Percentiles rank a stretch among this genome's conserved stretches.
phyloP scores from a whole-genome alignment of 2,329 filamentous ascomycete genomes.

The Diplodia scrobiculata region DNA sequence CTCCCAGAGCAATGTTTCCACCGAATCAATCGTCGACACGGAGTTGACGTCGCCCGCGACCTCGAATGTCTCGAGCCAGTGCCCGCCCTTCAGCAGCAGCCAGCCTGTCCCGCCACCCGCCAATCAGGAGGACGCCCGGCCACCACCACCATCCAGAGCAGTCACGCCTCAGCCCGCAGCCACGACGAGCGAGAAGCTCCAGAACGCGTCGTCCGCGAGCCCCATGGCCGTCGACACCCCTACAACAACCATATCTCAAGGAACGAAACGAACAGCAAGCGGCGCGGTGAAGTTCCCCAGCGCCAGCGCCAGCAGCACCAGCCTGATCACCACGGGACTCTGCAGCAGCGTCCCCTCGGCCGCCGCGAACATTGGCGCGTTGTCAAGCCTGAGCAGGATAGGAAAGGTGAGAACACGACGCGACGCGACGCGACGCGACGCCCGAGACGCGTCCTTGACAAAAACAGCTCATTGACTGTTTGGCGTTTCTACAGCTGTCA shows the following conservation, averaged over 20 bases:
- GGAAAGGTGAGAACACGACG: slow-evolving; percentile 65
- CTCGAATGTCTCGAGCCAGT: slow-evolving; percentile 51
- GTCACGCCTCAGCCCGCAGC: slow-evolving; percentile 37
- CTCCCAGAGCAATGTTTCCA: slow-evolving; percentile 42
- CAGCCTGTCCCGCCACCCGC: slow-evolving; percentile 35
- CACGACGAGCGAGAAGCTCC: slow-evolving; percentile 38
- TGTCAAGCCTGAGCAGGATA: slow-evolving; percentile 69
- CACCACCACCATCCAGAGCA: slow-evolving; percentile 27
- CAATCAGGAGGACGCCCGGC: slow-evolving; percentile 3
- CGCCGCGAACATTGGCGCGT: slow-evolving; percentile 70
- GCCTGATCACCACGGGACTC: not conserved
- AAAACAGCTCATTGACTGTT: slow-evolving; percentile 30
- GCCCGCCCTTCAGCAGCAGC: slow-evolving; percentile 53
- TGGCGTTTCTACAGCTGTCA: slow-evolving; percentile 60
- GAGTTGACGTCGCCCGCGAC: slow-evolving; percentile 38
- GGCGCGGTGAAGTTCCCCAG: slow-evolving; percentile 62
- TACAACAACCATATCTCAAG: slow-evolving; percentile 41
- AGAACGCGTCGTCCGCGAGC: slow-evolving; percentile 37
- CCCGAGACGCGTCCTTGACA: slow-evolving; percentile 19
- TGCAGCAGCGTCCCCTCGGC: slow-evolving; percentile 51
- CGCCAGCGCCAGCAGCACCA: slow-evolving; percentile 31
- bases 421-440: not conserved
- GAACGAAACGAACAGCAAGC: slow-evolving; percentile 75
- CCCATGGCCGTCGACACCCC: slow-evolving; percentile 49
- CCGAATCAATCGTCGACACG: slow-evolving; percentile 38